A percentile compares a stretch with the other conserved stretches of the same genome.
Conservation (phyloP, 768 basidiomycete species). For the Pleurotus tuber-regium region DNA sequence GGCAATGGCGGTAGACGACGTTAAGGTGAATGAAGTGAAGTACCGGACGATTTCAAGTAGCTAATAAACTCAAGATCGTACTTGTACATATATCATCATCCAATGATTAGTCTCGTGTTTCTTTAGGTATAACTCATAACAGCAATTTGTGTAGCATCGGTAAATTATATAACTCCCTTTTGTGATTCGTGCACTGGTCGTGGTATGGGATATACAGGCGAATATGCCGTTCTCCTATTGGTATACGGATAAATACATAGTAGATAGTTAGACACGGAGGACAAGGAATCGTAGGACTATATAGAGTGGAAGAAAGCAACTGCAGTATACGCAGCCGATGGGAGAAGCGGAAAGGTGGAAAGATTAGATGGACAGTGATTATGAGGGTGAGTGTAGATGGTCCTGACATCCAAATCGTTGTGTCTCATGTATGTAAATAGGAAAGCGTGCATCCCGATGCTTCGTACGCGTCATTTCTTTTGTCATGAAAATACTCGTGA, state of each 20-base stretch:
- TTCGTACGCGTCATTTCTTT: conserved; percentile 6
- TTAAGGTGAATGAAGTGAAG: conserved; percentile 5
- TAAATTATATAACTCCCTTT: no score
- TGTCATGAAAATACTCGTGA: conserved; percentile 16
- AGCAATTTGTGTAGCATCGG: neutral
- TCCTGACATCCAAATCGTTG: neutral
- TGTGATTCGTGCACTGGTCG: no score
- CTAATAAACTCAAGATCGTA: no score
- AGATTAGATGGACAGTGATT: conserved; percentile 1
- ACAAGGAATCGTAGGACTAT: neutral
- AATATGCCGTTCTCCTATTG: neutral
- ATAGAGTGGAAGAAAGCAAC: neutral
- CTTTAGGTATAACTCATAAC: no score
- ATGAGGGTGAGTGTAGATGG: neutral
- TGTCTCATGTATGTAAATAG: no score
- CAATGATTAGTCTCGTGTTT: no score
- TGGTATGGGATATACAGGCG: neutral
- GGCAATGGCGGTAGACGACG: conserved; percentile 54
- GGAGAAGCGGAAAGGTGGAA: neutral
- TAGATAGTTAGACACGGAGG: conserved; percentile 4
- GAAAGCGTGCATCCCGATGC: neutral
- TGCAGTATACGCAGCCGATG: neutral
- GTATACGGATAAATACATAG: conserved; percentile 9
- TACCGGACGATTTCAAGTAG: neutral
- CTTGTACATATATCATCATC: no score